phyloP scores from a whole-genome alignment of 2,329 filamentous ascomycete genomes.

The Colletotrichum liaoningense region DNA sequence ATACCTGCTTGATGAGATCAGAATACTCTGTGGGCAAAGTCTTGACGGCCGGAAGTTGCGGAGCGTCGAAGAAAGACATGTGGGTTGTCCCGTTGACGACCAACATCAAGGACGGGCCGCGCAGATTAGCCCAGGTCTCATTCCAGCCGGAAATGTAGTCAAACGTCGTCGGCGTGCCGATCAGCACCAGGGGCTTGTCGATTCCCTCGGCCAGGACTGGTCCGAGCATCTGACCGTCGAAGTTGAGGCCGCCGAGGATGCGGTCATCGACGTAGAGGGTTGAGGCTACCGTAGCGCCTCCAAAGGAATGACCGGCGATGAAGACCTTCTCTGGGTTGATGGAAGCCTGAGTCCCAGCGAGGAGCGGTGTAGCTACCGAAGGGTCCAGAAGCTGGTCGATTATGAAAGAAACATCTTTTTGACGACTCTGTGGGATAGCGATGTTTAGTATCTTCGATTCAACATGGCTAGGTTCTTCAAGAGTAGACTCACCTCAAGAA shows the following conservation, averaged over 20 bases:
- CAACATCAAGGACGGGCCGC: constrained; percentile 41
- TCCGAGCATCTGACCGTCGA: constrained; percentile 52
- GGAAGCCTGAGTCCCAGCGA: background rate
- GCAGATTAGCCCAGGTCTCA: constrained; percentile 42
- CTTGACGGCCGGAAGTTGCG: constrained; percentile 1
- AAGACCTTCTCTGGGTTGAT: constrained; percentile 39
- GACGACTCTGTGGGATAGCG: constrained; percentile 41
- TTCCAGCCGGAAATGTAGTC: constrained; percentile 45
- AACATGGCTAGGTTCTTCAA: rapidly evolving
- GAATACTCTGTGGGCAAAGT: background rate
- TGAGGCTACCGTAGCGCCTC: constrained; percentile 49
- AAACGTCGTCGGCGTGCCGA: constrained; percentile 43
- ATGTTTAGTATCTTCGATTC: background rate
- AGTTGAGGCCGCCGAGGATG: constrained; percentile 49
- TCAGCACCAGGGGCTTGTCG: constrained; percentile 43
- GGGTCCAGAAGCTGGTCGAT: constrained; percentile 44
- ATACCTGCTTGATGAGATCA: background rate
- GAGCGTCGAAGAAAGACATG: constrained; percentile 44
- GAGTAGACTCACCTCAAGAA: constrained; percentile 8
- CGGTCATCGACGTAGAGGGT: constrained; percentile 44
- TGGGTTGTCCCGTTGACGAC: constrained; percentile 42
- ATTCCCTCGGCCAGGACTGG: constrained; percentile 42
- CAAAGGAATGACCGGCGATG: constrained; percentile 52
- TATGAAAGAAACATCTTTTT: constrained; percentile 50
- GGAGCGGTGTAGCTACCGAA: background rate